Percentiles rank a stretch among this genome's conserved stretches.
Evolutionary conservation across 768 basidiomycete species (phyloP).

Genomic region (Tricholoma hemisulphureum): DNA sequence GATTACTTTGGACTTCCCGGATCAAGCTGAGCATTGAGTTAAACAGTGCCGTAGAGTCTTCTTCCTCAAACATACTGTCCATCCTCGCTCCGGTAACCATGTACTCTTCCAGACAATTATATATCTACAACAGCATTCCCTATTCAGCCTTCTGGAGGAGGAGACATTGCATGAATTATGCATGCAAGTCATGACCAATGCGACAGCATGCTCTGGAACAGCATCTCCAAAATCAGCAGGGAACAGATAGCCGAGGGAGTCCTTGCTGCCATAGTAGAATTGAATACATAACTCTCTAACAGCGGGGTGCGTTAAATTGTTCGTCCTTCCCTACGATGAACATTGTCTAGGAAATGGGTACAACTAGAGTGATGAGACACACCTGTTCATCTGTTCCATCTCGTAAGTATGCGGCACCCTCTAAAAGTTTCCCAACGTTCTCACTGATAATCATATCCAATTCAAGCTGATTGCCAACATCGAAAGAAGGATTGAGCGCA

Average conservation of each 20-base stretch:
- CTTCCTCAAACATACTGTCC: neutral
- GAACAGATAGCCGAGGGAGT: conserved; percentile 5
- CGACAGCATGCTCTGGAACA: conserved; percentile 8
- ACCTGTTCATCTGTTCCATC: too few species aligned
- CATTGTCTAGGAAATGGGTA: too few species aligned
- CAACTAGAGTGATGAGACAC: too few species aligned
- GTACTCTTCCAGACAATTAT: neutral
- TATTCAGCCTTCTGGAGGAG: neutral
- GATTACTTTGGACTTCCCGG: conserved; percentile 1
- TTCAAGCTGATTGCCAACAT: too few species aligned
- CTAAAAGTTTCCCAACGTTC: too few species aligned
- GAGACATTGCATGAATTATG: neutral
- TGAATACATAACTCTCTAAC: conserved; percentile 4
- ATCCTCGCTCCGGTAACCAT: neutral
- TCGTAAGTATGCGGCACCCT: too few species aligned
- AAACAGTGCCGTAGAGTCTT: conserved; percentile 1
- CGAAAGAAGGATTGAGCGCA: too few species aligned
- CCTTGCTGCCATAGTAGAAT: conserved; percentile 5
- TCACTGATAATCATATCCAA: too few species aligned
- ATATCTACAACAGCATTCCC: neutral
- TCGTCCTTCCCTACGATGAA: too few species aligned
- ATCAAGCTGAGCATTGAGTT: conserved; percentile 3
- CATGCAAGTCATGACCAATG: conserved; percentile 13
- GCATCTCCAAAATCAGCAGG: conserved; percentile 8
- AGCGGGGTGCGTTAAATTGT: conserved; percentile 8